phyloP scores from a whole-genome alignment of 192 early-diverging fungal species.

The Polychytrium aggregatum region DNA sequence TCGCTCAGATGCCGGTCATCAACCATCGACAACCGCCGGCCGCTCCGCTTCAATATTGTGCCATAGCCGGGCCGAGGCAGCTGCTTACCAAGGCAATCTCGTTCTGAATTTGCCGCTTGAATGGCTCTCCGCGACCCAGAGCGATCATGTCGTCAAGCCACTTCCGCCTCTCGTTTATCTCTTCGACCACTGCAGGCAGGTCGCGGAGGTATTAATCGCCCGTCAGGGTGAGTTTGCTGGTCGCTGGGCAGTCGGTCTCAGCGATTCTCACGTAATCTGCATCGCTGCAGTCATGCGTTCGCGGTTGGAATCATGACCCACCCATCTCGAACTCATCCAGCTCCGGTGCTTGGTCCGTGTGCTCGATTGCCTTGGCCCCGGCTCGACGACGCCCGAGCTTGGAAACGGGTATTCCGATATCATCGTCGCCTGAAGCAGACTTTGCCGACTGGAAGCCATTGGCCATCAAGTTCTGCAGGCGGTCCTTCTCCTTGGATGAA shows the following conservation, averaged over 20 bases:
- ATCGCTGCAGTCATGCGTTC: too few species aligned
- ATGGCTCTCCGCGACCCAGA: slow-evolving; percentile 25
- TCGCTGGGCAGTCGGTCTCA: too few species aligned
- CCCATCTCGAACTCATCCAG: slow-evolving; percentile 36
- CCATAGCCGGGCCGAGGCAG: background rate
- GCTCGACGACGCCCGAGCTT: background rate
- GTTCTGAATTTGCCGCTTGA: slow-evolving; percentile 23
- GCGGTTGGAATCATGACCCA: too few species aligned
- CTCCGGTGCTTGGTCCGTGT: slow-evolving; percentile 6
- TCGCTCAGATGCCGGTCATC: background rate
- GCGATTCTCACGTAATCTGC: too few species aligned
- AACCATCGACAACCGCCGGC: too few species aligned
- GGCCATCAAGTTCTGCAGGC: slow-evolving; percentile 19
- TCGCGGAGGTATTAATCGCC: too few species aligned
- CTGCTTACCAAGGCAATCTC: slow-evolving; percentile 26
- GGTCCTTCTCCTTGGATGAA: slow-evolving; percentile 13
- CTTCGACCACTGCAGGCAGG: slow-evolving; percentile 31
- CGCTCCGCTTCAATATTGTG: too few species aligned
- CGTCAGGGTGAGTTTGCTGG: too few species aligned
- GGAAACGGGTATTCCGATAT: background rate
- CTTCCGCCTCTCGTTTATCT: slow-evolving; percentile 33
- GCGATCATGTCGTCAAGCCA: slow-evolving; percentile 42
- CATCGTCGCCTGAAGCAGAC: slow-evolving; percentile 1
- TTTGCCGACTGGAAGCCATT: slow-evolving; percentile 3
- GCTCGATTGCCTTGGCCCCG: slow-evolving; percentile 1